Percentiles rank a stretch among this genome's conserved stretches.
phyloP scores from a whole-genome alignment of 2,329 filamentous ascomycete species.

The Nemania sp. region DNA sequence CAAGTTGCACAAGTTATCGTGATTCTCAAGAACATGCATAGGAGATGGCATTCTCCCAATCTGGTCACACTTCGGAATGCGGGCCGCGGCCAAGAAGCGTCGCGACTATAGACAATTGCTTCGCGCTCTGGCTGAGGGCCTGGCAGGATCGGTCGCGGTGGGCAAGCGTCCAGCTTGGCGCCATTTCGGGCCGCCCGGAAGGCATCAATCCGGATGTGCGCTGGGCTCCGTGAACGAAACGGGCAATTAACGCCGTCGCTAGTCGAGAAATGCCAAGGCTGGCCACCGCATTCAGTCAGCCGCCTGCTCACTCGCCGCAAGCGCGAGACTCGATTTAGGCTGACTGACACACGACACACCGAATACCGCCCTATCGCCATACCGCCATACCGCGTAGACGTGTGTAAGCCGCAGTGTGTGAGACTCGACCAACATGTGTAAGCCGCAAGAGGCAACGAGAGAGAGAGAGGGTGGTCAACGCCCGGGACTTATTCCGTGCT shows the following conservation, averaged over 20 bases:
- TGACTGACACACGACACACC: no score
- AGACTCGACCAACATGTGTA: no score
- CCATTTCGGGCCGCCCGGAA: slow-evolving; percentile 25
- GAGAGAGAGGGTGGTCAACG: slow-evolving; percentile 5
- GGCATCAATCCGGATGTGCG: slow-evolving; percentile 13
- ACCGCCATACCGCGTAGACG: no score
- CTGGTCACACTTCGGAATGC: slow-evolving; percentile 12
- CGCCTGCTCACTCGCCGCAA: neutral
- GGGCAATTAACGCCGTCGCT: slow-evolving; percentile 26
- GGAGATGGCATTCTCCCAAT: neutral
- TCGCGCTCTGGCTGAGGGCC: neutral
- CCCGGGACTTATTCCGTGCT: slow-evolving; percentile 15
- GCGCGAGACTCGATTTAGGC: neutral
- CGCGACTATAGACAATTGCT: neutral
- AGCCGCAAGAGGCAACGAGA: no score
- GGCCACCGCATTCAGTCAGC: neutral
- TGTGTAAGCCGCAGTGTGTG: no score
- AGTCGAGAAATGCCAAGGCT: slow-evolving; percentile 7
- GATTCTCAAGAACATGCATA: neutral
- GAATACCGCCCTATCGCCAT: no score
- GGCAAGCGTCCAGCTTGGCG: slow-evolving; percentile 10
- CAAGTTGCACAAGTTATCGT: neutral
- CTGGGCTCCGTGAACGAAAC: slow-evolving; percentile 26
- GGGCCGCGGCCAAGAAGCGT: slow-evolving; percentile 16
- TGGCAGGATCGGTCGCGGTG: slow-evolving; percentile 6